Base-by-base conservation (phyloP, 345 rosid genomes). In the Hypericum androsaemum region DNA sequence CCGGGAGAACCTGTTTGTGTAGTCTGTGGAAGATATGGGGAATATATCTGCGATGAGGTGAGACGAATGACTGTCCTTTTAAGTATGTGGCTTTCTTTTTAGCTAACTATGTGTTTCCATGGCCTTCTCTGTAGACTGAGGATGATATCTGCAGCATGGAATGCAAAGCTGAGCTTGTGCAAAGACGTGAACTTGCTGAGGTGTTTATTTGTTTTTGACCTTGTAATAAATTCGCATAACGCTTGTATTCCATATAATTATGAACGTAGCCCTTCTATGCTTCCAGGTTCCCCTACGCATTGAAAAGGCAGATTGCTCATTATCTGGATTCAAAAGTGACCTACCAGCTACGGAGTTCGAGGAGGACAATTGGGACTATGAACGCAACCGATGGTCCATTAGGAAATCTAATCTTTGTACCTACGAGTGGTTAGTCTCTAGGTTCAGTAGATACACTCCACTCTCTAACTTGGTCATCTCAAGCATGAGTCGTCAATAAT, bases 131-230 rank as follows among this genome's bases (percentile, higher is more conserved):
- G 53, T 65, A 84, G 92, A 84, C 88, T 1, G 80, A 80, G 53
- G 88, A 80, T 54, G 92, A 84, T 58, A 73, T 84, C 64, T 84
- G 92, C 76, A 80, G 85, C 70, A 41, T 71, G 65, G 92, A 84
- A 58, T 84, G 92, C 68, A 84, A 84, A 65, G 70, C 64, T 35
- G 76, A 66, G 60, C 83, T 80, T 63, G 47, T 84, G 63, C 73
- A 12, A 64, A 69, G 70, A 58, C 72, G 69, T 52, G 63, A 66
- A 60, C 50, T 41, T 40, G 49, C 59, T 17, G 72, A 80, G 84
- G 80, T 84, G 60, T 32, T 46, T 61, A 50, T 53, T 8, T 10
- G 38, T 12, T 47, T 7, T 44, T 52, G 40, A 43, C 35, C 58
- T 60, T 57, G 11, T 57, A 46, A 7, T 32, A 43, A 17, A 28